phyloP scores from a whole-genome alignment of 2,329 filamentous ascomycete species.

The Aureobasidium leucospermi region DNA sequence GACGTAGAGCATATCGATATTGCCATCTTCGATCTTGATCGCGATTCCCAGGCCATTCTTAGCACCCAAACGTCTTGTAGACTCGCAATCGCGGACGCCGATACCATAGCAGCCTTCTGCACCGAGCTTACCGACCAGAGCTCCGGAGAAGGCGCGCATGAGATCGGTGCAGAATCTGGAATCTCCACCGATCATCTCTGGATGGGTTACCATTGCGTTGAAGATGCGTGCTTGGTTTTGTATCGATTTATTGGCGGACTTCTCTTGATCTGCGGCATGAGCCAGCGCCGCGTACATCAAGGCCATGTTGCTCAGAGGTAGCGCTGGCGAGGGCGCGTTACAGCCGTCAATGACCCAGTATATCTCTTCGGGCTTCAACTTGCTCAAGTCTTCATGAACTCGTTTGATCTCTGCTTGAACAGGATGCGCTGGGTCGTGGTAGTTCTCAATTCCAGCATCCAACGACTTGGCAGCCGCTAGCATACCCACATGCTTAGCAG shows the following conservation, averaged over 20 bases:
- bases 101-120: constrained; percentile 45
- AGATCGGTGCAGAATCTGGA: constrained; percentile 42
- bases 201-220: constrained; percentile 36
- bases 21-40: constrained; percentile 45
- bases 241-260: constrained; percentile 13
- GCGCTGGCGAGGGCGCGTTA: constrained; percentile 41
- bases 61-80: constrained; percentile 29
- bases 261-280: constrained; percentile 22
- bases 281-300: constrained; percentile 34
- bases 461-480: not conserved
- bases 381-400: constrained; percentile 25
- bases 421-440: not conserved
- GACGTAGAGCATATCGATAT: constrained; percentile 36
- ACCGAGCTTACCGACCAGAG: constrained; percentile 41
- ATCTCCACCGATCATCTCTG: constrained; percentile 40
- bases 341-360: constrained; percentile 42
- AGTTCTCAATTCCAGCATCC: not conserved
- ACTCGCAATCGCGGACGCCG: constrained; percentile 33
- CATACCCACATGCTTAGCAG: constrained; percentile 3
- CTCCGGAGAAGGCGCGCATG: constrained; percentile 34
- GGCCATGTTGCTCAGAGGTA: constrained; percentile 32
- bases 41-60: constrained; percentile 37
- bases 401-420: constrained; percentile 32
- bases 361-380: constrained; percentile 23
- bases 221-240: constrained; percentile 31